A percentile compares a stretch with the other conserved stretches of the same genome.
These are phyloP conservation scores for Kwoniella heveanensis DNA, from an alignment of 768 basidiomycete genomes.

Conservation along the genomic window DNA sequence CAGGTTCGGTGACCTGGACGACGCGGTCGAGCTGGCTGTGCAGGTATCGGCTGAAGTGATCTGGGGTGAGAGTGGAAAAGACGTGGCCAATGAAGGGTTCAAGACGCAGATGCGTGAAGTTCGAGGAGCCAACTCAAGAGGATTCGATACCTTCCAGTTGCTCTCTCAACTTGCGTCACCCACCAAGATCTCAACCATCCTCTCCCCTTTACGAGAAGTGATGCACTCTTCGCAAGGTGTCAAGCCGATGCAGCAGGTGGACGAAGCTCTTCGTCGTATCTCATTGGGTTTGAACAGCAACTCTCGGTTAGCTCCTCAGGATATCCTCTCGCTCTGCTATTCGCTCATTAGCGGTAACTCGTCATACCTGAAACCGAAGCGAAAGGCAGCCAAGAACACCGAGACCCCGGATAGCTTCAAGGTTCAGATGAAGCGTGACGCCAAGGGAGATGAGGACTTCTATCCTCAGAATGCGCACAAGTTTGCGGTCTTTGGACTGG, in stretches of 20 bases:
- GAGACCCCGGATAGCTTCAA: constrained; percentile 64
- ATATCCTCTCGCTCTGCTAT: constrained; percentile 79
- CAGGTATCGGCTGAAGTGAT: constrained; percentile 84
- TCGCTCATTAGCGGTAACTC: constrained; percentile 89
- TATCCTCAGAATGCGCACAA: constrained; percentile 86
- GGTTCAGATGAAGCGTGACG: constrained; percentile 76
- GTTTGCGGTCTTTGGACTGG: constrained; percentile 88
- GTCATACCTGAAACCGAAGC: constrained; percentile 72
- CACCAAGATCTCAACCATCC: constrained; percentile 69
- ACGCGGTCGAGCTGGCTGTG: constrained; percentile 74
- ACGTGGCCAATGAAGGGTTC: constrained; percentile 84
- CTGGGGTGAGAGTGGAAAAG: constrained; percentile 90
- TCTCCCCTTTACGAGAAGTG: constrained; percentile 76
- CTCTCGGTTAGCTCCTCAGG: constrained; percentile 66
- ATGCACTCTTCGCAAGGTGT: constrained; percentile 81
- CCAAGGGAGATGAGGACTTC: constrained; percentile 64
- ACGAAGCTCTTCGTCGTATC: constrained; percentile 83
- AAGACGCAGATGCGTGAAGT: constrained; percentile 94
- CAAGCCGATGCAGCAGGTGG: constrained; percentile 78
- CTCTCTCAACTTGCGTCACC: constrained; percentile 79
- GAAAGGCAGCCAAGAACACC: constrained; percentile 52
- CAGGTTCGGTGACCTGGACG: constrained; percentile 69
- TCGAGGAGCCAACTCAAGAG: constrained; percentile 74
- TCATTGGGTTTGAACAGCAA: constrained; percentile 84
- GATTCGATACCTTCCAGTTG: constrained; percentile 80